These are phyloP conservation scores for Barnettozyma populi DNA, from an alignment of 805 yeast species.

Conservation along the genomic window DNA sequence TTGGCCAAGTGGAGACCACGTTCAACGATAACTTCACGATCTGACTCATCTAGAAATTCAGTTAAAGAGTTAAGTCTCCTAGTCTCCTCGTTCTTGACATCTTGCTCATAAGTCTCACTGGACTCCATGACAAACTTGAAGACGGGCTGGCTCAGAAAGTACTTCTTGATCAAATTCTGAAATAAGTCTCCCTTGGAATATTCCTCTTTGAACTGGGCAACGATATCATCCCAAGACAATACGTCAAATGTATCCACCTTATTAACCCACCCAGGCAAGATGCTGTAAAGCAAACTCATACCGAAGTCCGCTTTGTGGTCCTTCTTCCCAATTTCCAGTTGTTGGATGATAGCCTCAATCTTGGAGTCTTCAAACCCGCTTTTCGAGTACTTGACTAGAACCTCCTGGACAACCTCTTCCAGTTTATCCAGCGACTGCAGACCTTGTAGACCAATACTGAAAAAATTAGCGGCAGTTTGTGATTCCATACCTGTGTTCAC, in stretches of 20 bases:
- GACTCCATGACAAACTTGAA: slow-evolving; percentile 81
- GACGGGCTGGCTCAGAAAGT: slow-evolving; percentile 47
- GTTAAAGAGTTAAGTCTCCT: slow-evolving; percentile 41
- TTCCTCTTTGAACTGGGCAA: slow-evolving; percentile 57
- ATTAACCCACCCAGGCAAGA: slow-evolving; percentile 85
- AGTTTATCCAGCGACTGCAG: slow-evolving; percentile 45
- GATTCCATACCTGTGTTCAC: slow-evolving; percentile 86
- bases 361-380: slow-evolving; percentile 49
- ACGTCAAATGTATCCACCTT: slow-evolving; percentile 68
- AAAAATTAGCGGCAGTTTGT: slow-evolving; percentile 67
- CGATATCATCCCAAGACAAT: slow-evolving; percentile 57
- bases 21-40: slow-evolving; percentile 49
- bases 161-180: slow-evolving; percentile 48
- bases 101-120: slow-evolving; percentile 44
- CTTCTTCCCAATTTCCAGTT: slow-evolving; percentile 74
- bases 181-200: slow-evolving; percentile 53
- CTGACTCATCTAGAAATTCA: slow-evolving; percentile 43
- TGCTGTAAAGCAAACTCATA: slow-evolving; percentile 60
- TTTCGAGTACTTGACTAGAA: slow-evolving; percentile 39
- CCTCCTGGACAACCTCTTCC: slow-evolving; percentile 40
- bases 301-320: slow-evolving; percentile 92
- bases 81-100: slow-evolving; percentile 51
- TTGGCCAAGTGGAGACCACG: slow-evolving; percentile 56
- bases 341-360: slow-evolving; percentile 85
- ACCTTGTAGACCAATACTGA: slow-evolving; percentile 85